Base-by-base conservation (phyloP, 345 rosid species). In the Populus pruinosa region DNA sequence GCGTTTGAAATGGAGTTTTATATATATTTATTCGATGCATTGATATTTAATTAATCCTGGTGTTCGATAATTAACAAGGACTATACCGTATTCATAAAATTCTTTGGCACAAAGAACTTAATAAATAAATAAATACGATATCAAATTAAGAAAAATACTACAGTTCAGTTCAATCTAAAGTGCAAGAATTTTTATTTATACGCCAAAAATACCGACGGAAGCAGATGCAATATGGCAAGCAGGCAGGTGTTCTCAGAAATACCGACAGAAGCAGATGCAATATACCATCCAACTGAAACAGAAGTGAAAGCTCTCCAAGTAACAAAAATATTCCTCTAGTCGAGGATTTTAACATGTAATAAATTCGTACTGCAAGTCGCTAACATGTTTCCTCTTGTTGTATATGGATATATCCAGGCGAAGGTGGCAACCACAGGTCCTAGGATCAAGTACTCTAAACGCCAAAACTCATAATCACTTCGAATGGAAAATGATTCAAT, bases 281-380 rank as follows among this genome's bases (percentile, higher is more conserved):
- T 76, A 82, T 33, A 76, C 68, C 5, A 6, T 67, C 62, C 74
- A 82, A n/a, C 82, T 82, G 85, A 82, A 53, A 36, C 44, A 9
- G 62, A 67, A 67, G 72, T 79, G 67, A 72, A 79, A 50, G 27
- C 74, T 68, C 77, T 82, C 35, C 70, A 82, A 61, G 85, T 82
- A 73, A 81, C 21, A 29, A 20, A 69, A n/a, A 66, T 25, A 55
- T 20, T 9, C 61, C 25, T 27, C 14, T 38, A 6, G 39, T 36
- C 39, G 39, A 36, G 5, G 21, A 17, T 62, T 62, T 21, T 5
- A 62, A 25, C 27, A 67, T 67, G 41, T 35, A 67, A 68, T 33
- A 39, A 68, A 38, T 6, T 14, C 36, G 3, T 5, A 8, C 41
- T 17, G 31, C 11, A n/a, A 12, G 8, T 16, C 49, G 25, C 36